Conservation (phyloP, 257 asterid species). For the Solanum bukasovii region DNA sequence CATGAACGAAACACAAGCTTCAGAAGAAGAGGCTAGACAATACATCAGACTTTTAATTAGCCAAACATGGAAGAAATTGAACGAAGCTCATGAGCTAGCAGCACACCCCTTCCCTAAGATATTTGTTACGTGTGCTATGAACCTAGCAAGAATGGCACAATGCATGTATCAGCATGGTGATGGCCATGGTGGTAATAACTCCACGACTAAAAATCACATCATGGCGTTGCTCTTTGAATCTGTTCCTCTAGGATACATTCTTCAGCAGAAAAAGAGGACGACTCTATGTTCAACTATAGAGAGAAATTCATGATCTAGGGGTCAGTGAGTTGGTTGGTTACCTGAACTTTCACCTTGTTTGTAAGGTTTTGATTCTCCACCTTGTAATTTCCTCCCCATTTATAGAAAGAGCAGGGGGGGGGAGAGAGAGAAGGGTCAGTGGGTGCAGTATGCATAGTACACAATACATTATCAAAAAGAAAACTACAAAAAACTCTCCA, state of each 20-base stretch:
- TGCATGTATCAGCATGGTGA: constrained; percentile 49
- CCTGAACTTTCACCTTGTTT: not conserved
- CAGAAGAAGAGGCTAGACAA: constrained; percentile 16
- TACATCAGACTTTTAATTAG: constrained; percentile 3
- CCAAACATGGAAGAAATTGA: constrained; percentile 29
- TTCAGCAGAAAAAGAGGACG: not conserved
- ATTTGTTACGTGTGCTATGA: constrained; percentile 14
- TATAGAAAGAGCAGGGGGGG: not conserved
- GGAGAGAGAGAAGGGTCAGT: not conserved
- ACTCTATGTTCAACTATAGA: not conserved
- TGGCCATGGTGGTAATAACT: constrained; percentile 32
- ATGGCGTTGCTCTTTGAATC: constrained; percentile 21
- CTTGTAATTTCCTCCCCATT: not conserved
- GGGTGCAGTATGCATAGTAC: not conserved
- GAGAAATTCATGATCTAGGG: not conserved
- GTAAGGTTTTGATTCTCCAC: not conserved
- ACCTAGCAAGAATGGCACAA: constrained; percentile 41
- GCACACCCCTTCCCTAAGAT: constrained; percentile 1
- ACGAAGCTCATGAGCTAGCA: not conserved
- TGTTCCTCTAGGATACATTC: not conserved
- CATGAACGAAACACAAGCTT: constrained; percentile 29
- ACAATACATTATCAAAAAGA: not conserved
- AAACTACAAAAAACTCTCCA: too few relatives aligned
- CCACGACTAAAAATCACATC: constrained; percentile 8
- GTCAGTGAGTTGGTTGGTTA: not conserved